A percentile compares a stretch with the other conserved stretches of the same genome.
Conservation (phyloP, 2,329 filamentous ascomycete species). For the Claviceps digitariae region DNA sequence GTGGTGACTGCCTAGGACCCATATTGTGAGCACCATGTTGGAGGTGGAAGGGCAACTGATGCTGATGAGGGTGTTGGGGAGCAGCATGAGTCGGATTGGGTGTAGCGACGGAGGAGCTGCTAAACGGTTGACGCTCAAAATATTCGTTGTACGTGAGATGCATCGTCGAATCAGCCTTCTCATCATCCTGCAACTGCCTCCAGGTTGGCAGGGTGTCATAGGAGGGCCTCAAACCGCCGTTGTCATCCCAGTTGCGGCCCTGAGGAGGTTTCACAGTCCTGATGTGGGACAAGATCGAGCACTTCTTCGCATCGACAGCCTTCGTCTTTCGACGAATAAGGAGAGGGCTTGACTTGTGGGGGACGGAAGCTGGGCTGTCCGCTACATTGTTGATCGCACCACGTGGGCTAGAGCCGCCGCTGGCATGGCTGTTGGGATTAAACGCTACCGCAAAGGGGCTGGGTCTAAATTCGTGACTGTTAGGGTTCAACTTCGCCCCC, state of each 20-base stretch:
- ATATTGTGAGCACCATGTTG: slow-evolving; percentile 59
- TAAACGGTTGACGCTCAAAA: slow-evolving; percentile 56
- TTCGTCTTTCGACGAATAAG: slow-evolving; percentile 59
- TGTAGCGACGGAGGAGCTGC: slow-evolving; percentile 46
- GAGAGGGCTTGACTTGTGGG: slow-evolving; percentile 20
- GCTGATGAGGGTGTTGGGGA: slow-evolving; percentile 65
- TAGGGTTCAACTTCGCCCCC: slow-evolving; percentile 47
- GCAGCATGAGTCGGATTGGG: slow-evolving; percentile 56
- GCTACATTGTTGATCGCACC: slow-evolving; percentile 40
- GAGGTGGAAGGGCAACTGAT: slow-evolving; percentile 72
- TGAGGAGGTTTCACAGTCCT: slow-evolving; percentile 38
- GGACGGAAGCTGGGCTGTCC: slow-evolving; percentile 15
- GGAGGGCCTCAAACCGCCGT: slow-evolving; percentile 70
- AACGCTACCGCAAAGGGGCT: slow-evolving; percentile 71
- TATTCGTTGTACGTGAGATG: slow-evolving; percentile 59
- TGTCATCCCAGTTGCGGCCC: slow-evolving; percentile 54
- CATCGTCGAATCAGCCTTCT: slow-evolving; percentile 54
- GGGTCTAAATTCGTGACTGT: slow-evolving; percentile 69
- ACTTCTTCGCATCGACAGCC: slow-evolving; percentile 58
- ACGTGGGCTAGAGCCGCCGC: slow-evolving; percentile 58
- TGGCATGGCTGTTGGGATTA: slow-evolving; percentile 54
- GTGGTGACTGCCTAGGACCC: slow-evolving; percentile 54
- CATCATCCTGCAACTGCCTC: slow-evolving; percentile 58
- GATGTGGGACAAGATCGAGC: slow-evolving; percentile 38
- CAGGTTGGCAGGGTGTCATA: slow-evolving; percentile 79